Base-by-base conservation (phyloP, 202 grass and related monocot genomes). In the Musa balbisiana region DNA sequence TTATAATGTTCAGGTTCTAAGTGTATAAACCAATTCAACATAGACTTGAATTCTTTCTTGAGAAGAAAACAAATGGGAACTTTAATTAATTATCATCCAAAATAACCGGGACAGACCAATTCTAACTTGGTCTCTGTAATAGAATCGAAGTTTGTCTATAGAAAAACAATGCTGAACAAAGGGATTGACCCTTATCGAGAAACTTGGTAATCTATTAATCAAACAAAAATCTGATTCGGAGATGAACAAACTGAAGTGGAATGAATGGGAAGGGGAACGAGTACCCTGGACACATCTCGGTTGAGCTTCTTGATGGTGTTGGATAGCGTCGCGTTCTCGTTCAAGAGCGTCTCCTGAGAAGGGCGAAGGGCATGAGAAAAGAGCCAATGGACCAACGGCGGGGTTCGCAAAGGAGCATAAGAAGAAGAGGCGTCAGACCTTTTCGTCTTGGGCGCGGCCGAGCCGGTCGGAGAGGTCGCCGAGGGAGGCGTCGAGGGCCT, bases 261-360 rank as follows among this genome's bases (percentile, higher is more conserved):
- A 1, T 10, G 1, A 20, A 50, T 13, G 8, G 0, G 16, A 75
- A 64, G 12, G 23, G 22, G 23, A 64, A 67, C 20, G 69, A n/a
- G 52, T 83, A 94, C 95, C 89, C 91, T 93, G 52, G 95, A 88
- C 51, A 94, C 84, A 76, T 98, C 91, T 90, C 83, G 89, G 75
- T 92, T 94, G 49, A 98, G 82, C 64, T 85, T 98, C 69, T 70
- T 83, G 60, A 98, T 79, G 21, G 89, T 92, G 72, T 87, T 89
- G 19, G 89, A 89, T 51, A 98, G 74, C 16, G 79, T 85, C 9
- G 78, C 80, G 56, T 94, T 98, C 54, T 98, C 91, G 53, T 76
- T 89, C 64, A 87, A 65, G 33, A 92, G 78, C 20, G 87, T 85
- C 75, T 98, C 91, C 94, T 98, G 82, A 22, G 71, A 53, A 21